phyloP scores from a whole-genome alignment of 106 monocot genomes.

The Ottelia alismoides region DNA sequence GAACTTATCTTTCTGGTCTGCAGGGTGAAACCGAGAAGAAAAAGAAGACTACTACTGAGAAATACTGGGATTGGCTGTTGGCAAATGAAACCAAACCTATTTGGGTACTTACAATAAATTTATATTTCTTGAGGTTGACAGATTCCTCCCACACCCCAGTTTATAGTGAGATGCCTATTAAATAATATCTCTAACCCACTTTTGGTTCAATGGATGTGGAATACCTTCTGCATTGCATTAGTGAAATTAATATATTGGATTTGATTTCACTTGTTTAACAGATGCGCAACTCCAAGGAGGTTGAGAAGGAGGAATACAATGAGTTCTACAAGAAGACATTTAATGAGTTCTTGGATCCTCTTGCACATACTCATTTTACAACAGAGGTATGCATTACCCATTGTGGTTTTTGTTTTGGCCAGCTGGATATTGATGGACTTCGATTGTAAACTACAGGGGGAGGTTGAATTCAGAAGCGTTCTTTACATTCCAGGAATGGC shows the following conservation, averaged over 20 bases:
- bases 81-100: conserved; percentile 98
- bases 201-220: too few relatives aligned
- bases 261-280: conserved; percentile 3
- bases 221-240: too few relatives aligned
- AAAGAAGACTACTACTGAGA: conserved; percentile 83
- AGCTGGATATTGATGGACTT: too few relatives aligned
- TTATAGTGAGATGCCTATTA: too few relatives aligned
- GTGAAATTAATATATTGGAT: too few relatives aligned
- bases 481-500: conserved; percentile 96
- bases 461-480: conserved; percentile 96
- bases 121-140: too few relatives aligned
- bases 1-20: neutral
- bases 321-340: conserved; percentile 98
- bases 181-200: too few relatives aligned
- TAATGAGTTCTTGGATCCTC: conserved; percentile 93
- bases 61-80: conserved; percentile 99
- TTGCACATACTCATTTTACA: conserved; percentile 78
- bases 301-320: conserved; percentile 77
- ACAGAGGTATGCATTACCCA: conserved; percentile 48
- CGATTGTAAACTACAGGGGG: conserved; percentile 59
- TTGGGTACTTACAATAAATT: conserved; percentile 88
- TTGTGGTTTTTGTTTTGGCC: too few relatives aligned
- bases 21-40: conserved; percentile 85
- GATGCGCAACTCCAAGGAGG: conserved; percentile 91
- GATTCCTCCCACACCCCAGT: too few relatives aligned